Percentiles rank a stretch among this genome's conserved stretches.
Conservation (phyloP, 805 yeast genomes). For the Myxozyma geophila region DNA sequence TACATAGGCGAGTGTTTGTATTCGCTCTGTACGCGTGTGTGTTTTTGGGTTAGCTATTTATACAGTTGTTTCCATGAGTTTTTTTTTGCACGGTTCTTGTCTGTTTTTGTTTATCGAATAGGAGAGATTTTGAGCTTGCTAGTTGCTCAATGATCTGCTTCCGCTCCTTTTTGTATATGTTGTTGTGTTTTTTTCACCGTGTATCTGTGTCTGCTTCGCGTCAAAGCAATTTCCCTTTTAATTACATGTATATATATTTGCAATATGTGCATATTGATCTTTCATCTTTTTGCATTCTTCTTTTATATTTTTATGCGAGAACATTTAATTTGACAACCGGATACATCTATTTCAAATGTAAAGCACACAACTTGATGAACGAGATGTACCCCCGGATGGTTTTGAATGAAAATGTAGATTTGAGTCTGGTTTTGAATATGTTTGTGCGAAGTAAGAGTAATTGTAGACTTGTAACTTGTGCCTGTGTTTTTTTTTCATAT, state of each 20-base stretch:
- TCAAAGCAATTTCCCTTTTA: background rate
- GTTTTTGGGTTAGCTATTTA: background rate
- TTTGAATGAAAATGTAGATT: background rate
- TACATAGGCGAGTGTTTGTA: background rate
- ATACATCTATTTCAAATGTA: too few species aligned
- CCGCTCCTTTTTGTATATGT: too few species aligned
- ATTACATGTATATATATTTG: constrained; percentile 10
- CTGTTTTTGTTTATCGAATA: background rate
- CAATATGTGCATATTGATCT: background rate
- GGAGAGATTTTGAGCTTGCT: background rate
- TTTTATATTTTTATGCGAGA: background rate
- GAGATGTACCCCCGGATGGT: background rate
- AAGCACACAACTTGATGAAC: background rate
- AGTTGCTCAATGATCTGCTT: too few species aligned
- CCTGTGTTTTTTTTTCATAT: too few species aligned
- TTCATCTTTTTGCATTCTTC: background rate
- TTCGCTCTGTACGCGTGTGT: background rate
- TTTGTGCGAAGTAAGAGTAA: too few species aligned
- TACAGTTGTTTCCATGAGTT: background rate
- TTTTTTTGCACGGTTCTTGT: background rate
- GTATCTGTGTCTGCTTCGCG: background rate
- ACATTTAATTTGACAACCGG: background rate
- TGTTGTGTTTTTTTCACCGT: background rate
- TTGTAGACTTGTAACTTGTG: too few species aligned
- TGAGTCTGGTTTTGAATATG: background rate